Base-by-base conservation (phyloP, 306 rosid species). In the Styphnolobium japonicum region DNA sequence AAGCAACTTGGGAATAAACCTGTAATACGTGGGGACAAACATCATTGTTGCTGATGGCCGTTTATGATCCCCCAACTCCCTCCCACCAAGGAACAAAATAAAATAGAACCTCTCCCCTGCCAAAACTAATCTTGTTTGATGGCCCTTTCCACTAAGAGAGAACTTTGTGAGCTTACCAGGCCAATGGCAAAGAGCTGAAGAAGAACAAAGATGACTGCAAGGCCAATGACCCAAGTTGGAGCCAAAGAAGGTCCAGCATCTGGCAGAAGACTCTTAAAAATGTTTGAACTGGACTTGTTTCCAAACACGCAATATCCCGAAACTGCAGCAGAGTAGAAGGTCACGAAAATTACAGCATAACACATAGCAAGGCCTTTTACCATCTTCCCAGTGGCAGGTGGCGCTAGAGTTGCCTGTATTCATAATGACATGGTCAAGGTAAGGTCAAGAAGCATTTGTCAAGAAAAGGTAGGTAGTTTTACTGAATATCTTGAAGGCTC, bases 1-100 rank as follows among this genome's bases (percentile, higher is more conserved):
- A 95, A 6, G 98, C 98, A 65, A 95, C 98, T 91, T 95, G 98
- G n/a, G 98, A 91, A 78, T 95, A 95, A 31, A 95, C 98, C 98
- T 94, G 88, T 60, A 16, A 45, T 23, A 45, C 33, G 53, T 37
- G 53, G 43, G 29, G 63, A 75, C 60, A 67, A 79, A 68, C 49
- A 74, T 67, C 71, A 23, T 62, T 63, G 22, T 68, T 16, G 14
- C 22, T 10, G 11, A 39, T 37, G 22, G 0, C 8, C 7, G 2
- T n/a, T 34, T 3, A 34, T 10, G 31, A 27, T 9, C 64, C 64
- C 36, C 5, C 18, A 58, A 27, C 18, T 34, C 45, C 22, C 4
- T 62, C 45, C 4, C 69, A 34, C 3, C 3, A 8, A 33, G 27
- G 15, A 63, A 33, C 34, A 25, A 60, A 61, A 61, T 61, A 8